These are phyloP conservation scores for Gracilaria domingensis DNA, from an alignment of 23 red algal species.

Conservation along the genomic window DNA sequence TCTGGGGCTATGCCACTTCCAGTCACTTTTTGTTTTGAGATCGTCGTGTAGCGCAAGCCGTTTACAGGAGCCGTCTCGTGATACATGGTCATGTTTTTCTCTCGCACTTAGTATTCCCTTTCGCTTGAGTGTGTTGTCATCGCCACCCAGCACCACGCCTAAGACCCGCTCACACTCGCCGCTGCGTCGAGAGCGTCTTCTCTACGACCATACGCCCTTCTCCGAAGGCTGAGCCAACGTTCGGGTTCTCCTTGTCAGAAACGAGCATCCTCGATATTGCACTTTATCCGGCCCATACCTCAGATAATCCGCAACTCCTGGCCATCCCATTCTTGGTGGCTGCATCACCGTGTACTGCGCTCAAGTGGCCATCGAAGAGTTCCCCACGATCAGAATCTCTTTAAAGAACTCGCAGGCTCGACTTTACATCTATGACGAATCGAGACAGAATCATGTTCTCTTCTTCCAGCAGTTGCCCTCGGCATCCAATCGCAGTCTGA, in stretches of 20 bases:
- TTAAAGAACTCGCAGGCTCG: not conserved
- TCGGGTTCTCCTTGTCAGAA: slow-evolving; percentile 8
- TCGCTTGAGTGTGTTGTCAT: slow-evolving; percentile 4
- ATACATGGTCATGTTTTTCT: slow-evolving; percentile 52
- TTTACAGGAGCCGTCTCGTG: too few relatives aligned
- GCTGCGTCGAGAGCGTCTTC: slow-evolving; percentile 43
- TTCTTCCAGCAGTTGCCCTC: slow-evolving; percentile 20
- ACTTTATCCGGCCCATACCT: slow-evolving; percentile 49
- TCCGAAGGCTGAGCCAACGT: slow-evolving; percentile 60
- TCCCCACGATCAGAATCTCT: slow-evolving; percentile 31
- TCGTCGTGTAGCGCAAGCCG: too few relatives aligned
- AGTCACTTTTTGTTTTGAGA: too few relatives aligned
- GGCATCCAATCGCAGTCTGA: slow-evolving; percentile 26
- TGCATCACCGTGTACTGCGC: slow-evolving; percentile 55
- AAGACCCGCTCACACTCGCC: slow-evolving; percentile 4
- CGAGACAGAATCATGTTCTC: slow-evolving; percentile 22
- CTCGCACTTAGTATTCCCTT: slow-evolving; percentile 38
- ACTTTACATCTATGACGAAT: slow-evolving; percentile 37
- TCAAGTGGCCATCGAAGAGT: slow-evolving; percentile 33
- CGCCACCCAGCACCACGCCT: not conserved
- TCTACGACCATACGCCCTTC: slow-evolving; percentile 34
- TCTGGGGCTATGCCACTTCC: too few relatives aligned
- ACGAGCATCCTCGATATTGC: slow-evolving; percentile 37
- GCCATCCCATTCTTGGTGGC: slow-evolving; percentile 24
- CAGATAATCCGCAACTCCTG: slow-evolving; percentile 37